Evolutionary conservation across 257 asterid species (phyloP).

Genomic region (Solanum phureja): DNA sequence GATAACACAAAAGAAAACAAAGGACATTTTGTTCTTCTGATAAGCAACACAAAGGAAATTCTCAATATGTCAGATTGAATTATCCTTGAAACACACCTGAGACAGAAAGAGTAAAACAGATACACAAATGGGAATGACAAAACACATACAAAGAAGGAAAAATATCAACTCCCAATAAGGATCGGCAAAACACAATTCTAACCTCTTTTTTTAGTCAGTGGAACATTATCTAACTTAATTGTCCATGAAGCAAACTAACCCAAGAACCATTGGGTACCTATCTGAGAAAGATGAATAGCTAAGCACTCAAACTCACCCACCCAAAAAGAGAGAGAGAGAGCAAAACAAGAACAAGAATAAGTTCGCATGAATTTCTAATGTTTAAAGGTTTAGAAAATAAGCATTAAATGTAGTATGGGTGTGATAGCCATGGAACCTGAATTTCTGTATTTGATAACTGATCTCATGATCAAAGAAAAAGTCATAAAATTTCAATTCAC

Average conservation of each 20-base stretch:
- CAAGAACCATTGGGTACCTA: background rate
- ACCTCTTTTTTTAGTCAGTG: background rate
- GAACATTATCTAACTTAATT: background rate
- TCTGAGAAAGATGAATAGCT: background rate
- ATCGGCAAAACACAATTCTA: background rate
- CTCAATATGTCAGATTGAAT: background rate
- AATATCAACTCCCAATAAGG: background rate
- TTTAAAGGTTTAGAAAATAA: background rate
- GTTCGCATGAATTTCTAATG: background rate
- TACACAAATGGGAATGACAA: background rate
- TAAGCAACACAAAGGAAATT: background rate
- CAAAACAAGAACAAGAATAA: background rate
- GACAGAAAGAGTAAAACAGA: background rate
- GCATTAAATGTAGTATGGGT: background rate
- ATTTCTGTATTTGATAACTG: background rate
- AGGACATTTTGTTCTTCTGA: background rate
- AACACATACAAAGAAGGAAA: background rate
- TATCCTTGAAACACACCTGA: background rate
- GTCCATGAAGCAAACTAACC: background rate
- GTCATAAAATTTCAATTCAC: background rate
- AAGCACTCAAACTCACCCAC: background rate
- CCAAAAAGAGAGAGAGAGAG: background rate
- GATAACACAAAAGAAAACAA: background rate
- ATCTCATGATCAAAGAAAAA: background rate
- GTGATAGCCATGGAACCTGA: background rate